Percentiles rank a stretch among this genome's conserved stretches.
Conservation (phyloP, 2,329 filamentous ascomycete species). For the Emericellopsis atlantica region DNA sequence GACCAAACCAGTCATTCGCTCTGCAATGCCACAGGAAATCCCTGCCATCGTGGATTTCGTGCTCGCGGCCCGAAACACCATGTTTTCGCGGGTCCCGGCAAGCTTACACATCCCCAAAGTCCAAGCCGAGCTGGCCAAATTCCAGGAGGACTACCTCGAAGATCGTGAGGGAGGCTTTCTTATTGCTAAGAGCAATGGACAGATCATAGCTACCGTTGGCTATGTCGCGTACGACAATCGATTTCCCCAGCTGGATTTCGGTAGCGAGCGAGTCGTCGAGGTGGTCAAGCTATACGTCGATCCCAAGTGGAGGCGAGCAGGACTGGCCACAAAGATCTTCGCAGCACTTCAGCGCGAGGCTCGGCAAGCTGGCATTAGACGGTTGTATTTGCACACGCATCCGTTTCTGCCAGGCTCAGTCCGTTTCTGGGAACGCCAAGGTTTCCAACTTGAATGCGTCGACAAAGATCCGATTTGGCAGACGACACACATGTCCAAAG, state of each 20-base stretch:
- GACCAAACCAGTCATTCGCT: not conserved
- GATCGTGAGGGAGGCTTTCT: slow-evolving; percentile 9
- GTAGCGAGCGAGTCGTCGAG: slow-evolving; percentile 9
- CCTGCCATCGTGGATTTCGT: slow-evolving; percentile 10
- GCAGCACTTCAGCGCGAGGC: slow-evolving; percentile 6
- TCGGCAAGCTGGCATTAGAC: slow-evolving; percentile 5
- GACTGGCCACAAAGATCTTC: slow-evolving; percentile 12
- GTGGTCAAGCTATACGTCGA: slow-evolving; percentile 14
- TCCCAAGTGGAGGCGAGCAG: slow-evolving; percentile 11
- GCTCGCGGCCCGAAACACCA: slow-evolving; percentile 10
- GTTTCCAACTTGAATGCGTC: slow-evolving; percentile 7
- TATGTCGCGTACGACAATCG: slow-evolving; percentile 12
- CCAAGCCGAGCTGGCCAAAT: slow-evolving; percentile 7
- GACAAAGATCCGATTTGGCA: slow-evolving; percentile 13
- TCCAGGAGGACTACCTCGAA: slow-evolving; percentile 11
- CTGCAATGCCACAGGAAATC: slow-evolving; percentile 3
- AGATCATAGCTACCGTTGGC: slow-evolving; percentile 12
- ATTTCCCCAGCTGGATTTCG: slow-evolving; percentile 9
- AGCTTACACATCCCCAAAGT: slow-evolving; percentile 7
- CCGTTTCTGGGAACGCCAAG: slow-evolving; percentile 12
- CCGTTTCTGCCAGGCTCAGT: slow-evolving; percentile 13
- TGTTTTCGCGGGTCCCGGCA: slow-evolving; percentile 13
- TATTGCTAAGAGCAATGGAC: slow-evolving; percentile 5
- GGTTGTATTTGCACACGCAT: slow-evolving; percentile 14
- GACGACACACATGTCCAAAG: slow-evolving; percentile 13